Evolutionary conservation across 106 monocot genomes (phyloP).

Genomic region (Dendrobium nobile): DNA sequence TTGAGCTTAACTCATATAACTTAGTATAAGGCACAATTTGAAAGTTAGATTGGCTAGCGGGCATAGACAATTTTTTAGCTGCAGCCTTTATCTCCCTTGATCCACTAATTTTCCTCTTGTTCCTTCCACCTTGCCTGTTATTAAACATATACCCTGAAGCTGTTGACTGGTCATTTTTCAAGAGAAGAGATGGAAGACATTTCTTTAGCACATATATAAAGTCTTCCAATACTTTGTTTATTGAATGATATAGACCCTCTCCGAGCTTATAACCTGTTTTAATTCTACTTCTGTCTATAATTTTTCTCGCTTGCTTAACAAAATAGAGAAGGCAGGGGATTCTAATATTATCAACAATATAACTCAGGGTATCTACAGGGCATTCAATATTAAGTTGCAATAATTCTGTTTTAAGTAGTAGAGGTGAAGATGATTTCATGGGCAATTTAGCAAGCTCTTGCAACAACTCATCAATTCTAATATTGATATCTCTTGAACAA

Average conservation of each 20-base stretch:
- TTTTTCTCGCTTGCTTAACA: not conserved
- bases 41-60: constrained; percentile 1
- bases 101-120: constrained; percentile 11
- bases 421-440: constrained; percentile 6
- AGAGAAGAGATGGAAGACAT: constrained; percentile 2
- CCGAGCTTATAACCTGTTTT: constrained; percentile 9
- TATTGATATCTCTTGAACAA: not conserved
- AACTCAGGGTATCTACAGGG: not conserved
- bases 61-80: not conserved
- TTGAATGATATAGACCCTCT: constrained; percentile 14
- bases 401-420: not conserved
- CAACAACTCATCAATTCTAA: constrained; percentile 9
- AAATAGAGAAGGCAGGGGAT: constrained; percentile 4
- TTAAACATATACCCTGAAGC: not conserved
- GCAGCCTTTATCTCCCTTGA: constrained; percentile 9
- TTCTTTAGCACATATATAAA: constrained; percentile 14
- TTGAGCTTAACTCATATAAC: not conserved
- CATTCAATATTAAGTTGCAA: constrained; percentile 6
- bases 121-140: constrained; percentile 12
- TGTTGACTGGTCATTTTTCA: not conserved
- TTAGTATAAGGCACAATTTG: not conserved
- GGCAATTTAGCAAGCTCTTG: not conserved
- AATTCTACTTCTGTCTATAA: constrained; percentile 7
- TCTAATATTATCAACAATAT: constrained; percentile 3
- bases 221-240: constrained; percentile 21